phyloP scores from a whole-genome alignment of 2,329 filamentous ascomycete species.

The Trichoderma koningii region DNA sequence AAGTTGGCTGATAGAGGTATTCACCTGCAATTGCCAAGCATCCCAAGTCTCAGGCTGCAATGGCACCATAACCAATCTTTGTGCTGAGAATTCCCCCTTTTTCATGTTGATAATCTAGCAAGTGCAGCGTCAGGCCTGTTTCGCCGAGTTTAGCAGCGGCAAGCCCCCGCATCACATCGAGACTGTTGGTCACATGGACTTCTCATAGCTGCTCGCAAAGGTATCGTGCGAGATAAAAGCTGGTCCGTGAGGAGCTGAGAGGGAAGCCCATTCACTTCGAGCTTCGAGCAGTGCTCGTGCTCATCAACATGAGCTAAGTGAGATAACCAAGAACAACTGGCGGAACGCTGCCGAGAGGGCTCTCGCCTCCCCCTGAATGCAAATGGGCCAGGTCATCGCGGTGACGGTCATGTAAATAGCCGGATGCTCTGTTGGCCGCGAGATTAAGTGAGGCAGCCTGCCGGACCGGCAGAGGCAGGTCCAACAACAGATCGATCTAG shows the following conservation, averaged over 20 bases:
- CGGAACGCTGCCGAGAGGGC: background rate
- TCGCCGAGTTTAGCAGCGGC: background rate
- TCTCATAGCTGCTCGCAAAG: background rate
- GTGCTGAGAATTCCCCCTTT: background rate
- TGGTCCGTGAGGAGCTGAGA: background rate
- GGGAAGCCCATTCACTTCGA: background rate
- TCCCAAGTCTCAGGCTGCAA: background rate
- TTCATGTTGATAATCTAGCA: background rate
- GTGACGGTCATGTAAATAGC: background rate
- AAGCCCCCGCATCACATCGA: background rate
- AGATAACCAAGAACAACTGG: background rate
- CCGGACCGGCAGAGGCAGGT: background rate
- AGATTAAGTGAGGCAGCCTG: background rate
- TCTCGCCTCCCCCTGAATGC: background rate
- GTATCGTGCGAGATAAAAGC: background rate
- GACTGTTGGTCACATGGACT: background rate
- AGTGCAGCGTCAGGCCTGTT: background rate
- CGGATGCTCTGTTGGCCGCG: background rate
- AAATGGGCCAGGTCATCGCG: background rate
- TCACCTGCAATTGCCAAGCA: background rate
- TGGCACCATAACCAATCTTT: background rate
- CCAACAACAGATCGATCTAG: conserved; percentile 16
- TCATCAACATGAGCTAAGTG: background rate
- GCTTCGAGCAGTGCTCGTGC: conserved; percentile 1
- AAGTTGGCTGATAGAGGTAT: background rate